Percentiles rank a stretch among this genome's conserved stretches.
Evolutionary conservation across 345 rosid genomes (phyloP).

Genomic region (Balakata baccata): DNA sequence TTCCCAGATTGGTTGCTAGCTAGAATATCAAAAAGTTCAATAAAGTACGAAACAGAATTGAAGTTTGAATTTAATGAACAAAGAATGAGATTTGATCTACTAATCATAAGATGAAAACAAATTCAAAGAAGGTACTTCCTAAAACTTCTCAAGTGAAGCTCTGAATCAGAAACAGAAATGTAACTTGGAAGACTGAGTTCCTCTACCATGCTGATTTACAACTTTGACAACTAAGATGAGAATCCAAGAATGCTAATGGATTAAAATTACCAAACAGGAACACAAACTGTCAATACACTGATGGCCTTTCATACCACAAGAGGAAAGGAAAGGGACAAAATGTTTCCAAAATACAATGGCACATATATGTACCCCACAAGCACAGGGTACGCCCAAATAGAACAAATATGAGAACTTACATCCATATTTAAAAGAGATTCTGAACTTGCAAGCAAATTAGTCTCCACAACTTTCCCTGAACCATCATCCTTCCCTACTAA

Average conservation of each 20-base stretch:
- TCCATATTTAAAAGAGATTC: conserved; percentile 29
- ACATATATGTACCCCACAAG: not conserved
- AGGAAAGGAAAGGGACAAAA: not conserved
- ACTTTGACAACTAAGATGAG: not conserved
- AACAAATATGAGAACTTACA: conserved; percentile 35
- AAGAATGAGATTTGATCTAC: not conserved
- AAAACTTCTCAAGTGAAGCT: not conserved
- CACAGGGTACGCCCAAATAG: not conserved
- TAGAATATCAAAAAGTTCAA: not conserved
- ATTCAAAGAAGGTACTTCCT: not conserved
- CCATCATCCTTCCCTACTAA: conserved; percentile 20
- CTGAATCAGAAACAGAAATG: no score
- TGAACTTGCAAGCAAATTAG: conserved; percentile 35
- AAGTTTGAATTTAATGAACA: not conserved
- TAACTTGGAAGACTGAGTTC: not conserved
- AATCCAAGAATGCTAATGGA: not conserved
- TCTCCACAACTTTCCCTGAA: conserved; percentile 26
- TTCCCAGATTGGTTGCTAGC: not conserved
- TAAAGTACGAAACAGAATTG: not conserved
- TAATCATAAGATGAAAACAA: conserved; percentile 1
- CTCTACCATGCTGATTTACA: not conserved
- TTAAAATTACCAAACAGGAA: not conserved
- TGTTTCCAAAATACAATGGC: not conserved
- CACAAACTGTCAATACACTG: not conserved
- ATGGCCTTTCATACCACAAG: not conserved